Evolutionary conservation across 2,329 filamentous ascomycete species (phyloP).

Genomic region (Phialemoniopsis sp.): DNA sequence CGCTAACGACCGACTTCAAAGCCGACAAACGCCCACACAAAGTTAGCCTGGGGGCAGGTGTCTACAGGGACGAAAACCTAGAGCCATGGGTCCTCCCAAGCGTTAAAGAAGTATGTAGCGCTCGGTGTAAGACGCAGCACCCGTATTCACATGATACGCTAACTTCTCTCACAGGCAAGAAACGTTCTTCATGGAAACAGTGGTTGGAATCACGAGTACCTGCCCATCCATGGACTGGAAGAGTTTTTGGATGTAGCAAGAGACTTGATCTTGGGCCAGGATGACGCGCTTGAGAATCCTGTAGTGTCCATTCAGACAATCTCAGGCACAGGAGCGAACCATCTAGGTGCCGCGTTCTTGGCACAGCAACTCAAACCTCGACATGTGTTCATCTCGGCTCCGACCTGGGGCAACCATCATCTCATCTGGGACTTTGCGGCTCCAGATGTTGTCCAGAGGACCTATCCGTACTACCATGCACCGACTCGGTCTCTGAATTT

Average conservation of each 20-base stretch:
- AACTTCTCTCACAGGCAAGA: slow-evolving; percentile 1
- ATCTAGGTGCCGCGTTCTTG: too few relatives aligned
- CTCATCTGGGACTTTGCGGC: slow-evolving; percentile 21
- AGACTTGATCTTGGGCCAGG: slow-evolving; percentile 13
- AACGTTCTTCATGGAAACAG: too few relatives aligned
- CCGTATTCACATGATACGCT: not conserved
- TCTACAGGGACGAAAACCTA: slow-evolving; percentile 30
- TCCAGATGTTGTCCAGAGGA: slow-evolving; percentile 23
- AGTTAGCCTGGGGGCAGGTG: slow-evolving; percentile 31
- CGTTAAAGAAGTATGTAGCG: slow-evolving; percentile 18
- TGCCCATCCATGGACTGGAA: slow-evolving; percentile 25
- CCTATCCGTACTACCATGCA: slow-evolving; percentile 31
- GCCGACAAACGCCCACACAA: slow-evolving; percentile 22
- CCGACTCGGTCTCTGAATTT: slow-evolving; percentile 24
- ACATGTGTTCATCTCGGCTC: slow-evolving; percentile 17
- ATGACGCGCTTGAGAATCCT: too few relatives aligned
- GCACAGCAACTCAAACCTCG: too few relatives aligned
- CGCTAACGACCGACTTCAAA: slow-evolving; percentile 24
- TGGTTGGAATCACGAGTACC: slow-evolving; percentile 22
- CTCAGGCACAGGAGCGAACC: too few relatives aligned
- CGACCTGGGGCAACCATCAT: slow-evolving; percentile 36
- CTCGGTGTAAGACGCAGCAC: slow-evolving; percentile 6
- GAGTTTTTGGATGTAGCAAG: slow-evolving; percentile 20
- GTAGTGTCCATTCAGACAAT: too few relatives aligned
- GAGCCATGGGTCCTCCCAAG: slow-evolving; percentile 32